Base-by-base conservation (phyloP, 495 filamentous ascomycete species). In the Pseudotulostoma volvatum region DNA sequence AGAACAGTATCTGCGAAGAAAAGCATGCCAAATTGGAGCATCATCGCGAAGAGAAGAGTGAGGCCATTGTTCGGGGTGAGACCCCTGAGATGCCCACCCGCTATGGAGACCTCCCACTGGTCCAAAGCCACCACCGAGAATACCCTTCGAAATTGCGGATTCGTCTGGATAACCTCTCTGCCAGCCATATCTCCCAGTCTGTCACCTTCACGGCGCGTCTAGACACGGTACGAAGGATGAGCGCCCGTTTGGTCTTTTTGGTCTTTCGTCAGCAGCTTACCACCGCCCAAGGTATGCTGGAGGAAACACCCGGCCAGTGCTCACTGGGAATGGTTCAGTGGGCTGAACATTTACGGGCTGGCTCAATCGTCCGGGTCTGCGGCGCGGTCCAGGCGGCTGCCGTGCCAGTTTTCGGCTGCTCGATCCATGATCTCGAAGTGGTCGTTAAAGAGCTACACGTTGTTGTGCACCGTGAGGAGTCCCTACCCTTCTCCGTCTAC, bases 221-320 rank as follows among this genome's bases (percentile, higher is more conserved):
- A 25, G 84, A 94, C 54, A 82, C 86, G 42, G 56, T 84, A 2
- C 73, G 88, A 39, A 79, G 80, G 38, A 78, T 94, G 67, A 84
- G 85, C 44, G 73, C 83, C 45, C 88, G 93, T 57, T 75, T 96
- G 56, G 80, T 76, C 42, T 94, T 94, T 57, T 63, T 93, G 45
- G 79, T 90, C 46, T 76, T 96, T 44, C 75, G 86, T 34, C 79
- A 93, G 63, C 77, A 82, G 52, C 66, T 77, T 23, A 66, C 62
- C 42, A 77, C 82, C 2, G 77, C 93, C 38, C 85, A 93, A 60
- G 86, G 76, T 42, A 68, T 81, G 31, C 55, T 77, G 44, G 73
- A 79, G 23, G 68, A 71, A 38, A 43, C 46, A 44, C 33, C 70
- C 56, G 56, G 72, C 51, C 50, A 67, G 44, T 64, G 64, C 30